phyloP scores from a whole-genome alignment of 371 early-diverging fungal species.

The Dinochytrium kinnereticum region DNA sequence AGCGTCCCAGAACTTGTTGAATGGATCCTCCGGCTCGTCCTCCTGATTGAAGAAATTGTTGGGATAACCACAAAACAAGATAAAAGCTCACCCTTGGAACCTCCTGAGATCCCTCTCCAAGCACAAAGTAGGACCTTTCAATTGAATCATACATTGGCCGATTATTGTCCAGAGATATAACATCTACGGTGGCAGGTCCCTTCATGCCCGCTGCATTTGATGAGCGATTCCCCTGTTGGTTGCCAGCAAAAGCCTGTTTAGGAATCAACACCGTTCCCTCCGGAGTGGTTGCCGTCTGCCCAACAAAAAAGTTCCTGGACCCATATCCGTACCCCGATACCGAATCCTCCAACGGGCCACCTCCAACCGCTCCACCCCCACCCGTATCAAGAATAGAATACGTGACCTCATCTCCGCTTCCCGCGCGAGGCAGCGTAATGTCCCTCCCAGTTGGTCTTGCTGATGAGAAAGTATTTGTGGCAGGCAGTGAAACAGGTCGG shows the following conservation, averaged over 20 bases:
- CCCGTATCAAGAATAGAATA: neutral
- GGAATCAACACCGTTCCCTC: slow-evolving; percentile 11
- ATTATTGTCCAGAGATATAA: slow-evolving; percentile 38
- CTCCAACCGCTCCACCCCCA: neutral
- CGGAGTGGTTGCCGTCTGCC: slow-evolving; percentile 36
- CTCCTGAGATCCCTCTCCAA: slow-evolving; percentile 33
- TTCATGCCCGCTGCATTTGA: neutral
- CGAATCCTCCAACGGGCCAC: neutral
- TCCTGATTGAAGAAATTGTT: neutral
- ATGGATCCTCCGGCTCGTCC: slow-evolving; percentile 66
- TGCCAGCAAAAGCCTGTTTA: neutral
- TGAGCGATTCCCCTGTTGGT: neutral
- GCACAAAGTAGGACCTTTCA: slow-evolving; percentile 41
- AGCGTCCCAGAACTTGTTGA: slow-evolving; percentile 81
- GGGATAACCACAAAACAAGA: neutral
- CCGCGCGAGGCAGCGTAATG: neutral
- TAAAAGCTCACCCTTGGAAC: slow-evolving; percentile 7
- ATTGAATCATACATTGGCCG: slow-evolving; percentile 23
- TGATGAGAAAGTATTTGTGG: neutral
- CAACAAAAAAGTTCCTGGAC: slow-evolving; percentile 49
- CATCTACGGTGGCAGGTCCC: slow-evolving; percentile 42
- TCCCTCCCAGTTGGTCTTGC: neutral
- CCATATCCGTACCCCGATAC: slow-evolving; percentile 27
- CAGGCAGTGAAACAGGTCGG: neutral
- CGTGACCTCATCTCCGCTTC: neutral